Conservation (phyloP, 2,329 filamentous ascomycete genomes). For the Aspergillus pseudotamarii region DNA sequence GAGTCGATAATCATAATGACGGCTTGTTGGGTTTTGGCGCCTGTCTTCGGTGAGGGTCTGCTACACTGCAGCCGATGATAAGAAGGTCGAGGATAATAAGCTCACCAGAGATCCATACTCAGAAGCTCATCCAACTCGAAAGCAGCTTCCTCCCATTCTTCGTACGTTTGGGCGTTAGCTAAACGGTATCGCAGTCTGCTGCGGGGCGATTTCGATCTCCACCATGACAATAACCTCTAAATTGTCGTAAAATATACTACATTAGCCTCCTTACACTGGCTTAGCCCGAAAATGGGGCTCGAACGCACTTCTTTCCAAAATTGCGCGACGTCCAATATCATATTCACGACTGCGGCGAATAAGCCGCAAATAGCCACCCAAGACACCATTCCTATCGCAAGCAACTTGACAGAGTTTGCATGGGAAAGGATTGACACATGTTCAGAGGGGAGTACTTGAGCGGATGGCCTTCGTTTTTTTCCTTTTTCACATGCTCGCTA, state of each 20-base stretch:
- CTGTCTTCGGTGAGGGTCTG: slow-evolving; percentile 47
- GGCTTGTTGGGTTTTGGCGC: slow-evolving; percentile 79
- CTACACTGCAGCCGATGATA: not conserved
- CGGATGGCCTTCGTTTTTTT: not conserved
- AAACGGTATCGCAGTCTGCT: slow-evolving; percentile 69
- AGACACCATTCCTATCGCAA: slow-evolving; percentile 23
- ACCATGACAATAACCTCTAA: slow-evolving; percentile 71
- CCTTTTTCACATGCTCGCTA: slow-evolving; percentile 23
- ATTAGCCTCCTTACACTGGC: not conserved
- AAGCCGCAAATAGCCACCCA: slow-evolving; percentile 30
- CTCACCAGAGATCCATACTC: slow-evolving; percentile 78
- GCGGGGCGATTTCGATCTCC: slow-evolving; percentile 64
- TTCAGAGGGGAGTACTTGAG: not conserved
- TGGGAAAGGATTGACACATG: slow-evolving; percentile 10
- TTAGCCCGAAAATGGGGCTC: not conserved
- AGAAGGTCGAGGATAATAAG: not conserved
- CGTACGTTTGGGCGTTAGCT: slow-evolving; percentile 68
- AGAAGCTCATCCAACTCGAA: slow-evolving; percentile 78
- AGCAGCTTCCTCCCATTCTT: slow-evolving; percentile 86
- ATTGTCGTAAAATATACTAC: not conserved
- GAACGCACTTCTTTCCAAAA: slow-evolving; percentile 64
- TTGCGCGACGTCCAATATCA: slow-evolving; percentile 62
- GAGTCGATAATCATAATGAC: slow-evolving; percentile 82
- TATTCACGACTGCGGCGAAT: slow-evolving; percentile 52
- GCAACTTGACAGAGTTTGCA: not conserved